phyloP scores from a whole-genome alignment of 2,329 filamentous ascomycete species.

The Lachnellula subtilissima region DNA sequence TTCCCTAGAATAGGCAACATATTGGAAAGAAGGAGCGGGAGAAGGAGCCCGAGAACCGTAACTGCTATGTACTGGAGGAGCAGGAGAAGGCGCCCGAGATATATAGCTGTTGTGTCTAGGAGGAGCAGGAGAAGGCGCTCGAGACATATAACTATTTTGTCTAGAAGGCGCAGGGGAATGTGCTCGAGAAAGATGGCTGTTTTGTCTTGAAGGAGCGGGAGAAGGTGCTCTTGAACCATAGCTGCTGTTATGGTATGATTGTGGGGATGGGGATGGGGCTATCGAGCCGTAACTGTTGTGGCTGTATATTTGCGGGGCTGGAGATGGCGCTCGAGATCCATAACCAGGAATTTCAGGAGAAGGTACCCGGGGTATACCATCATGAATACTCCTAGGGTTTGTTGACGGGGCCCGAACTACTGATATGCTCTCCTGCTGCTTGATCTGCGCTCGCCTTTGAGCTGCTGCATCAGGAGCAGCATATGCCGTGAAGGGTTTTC shows the following conservation, averaged over 20 bases:
- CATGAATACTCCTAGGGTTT: slow-evolving; percentile 19
- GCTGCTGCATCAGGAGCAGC: slow-evolving; percentile 60
- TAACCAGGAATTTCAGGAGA: slow-evolving; percentile 27
- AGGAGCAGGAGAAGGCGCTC: slow-evolving; percentile 27
- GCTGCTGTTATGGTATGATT: slow-evolving; percentile 26
- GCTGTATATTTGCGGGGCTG: slow-evolving; percentile 25
- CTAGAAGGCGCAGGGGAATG: slow-evolving; percentile 21
- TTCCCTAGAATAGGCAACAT: slow-evolving; percentile 33
- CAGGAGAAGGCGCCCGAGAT: slow-evolving; percentile 37
- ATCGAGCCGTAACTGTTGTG: slow-evolving; percentile 29
- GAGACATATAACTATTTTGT: slow-evolving; percentile 4
- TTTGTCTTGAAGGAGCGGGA: slow-evolving; percentile 26
- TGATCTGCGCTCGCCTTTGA: slow-evolving; percentile 42
- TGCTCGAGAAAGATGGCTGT: slow-evolving; percentile 35
- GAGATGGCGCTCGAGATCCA: slow-evolving; percentile 36
- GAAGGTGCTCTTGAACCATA: slow-evolving; percentile 30
- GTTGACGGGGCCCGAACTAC: slow-evolving; percentile 25
- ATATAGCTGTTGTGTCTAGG: slow-evolving; percentile 19
- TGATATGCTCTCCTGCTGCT: slow-evolving; percentile 27
- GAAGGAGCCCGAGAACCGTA: slow-evolving; percentile 36
- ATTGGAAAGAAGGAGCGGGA: slow-evolving; percentile 25
- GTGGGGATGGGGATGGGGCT: slow-evolving; percentile 37
- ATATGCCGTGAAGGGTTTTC: slow-evolving; percentile 64
- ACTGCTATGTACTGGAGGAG: slow-evolving; percentile 20
- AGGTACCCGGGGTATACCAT: slow-evolving; percentile 21